Conservation (phyloP, 2,329 filamentous ascomycete species). For the Trichocomaceae sp. region DNA sequence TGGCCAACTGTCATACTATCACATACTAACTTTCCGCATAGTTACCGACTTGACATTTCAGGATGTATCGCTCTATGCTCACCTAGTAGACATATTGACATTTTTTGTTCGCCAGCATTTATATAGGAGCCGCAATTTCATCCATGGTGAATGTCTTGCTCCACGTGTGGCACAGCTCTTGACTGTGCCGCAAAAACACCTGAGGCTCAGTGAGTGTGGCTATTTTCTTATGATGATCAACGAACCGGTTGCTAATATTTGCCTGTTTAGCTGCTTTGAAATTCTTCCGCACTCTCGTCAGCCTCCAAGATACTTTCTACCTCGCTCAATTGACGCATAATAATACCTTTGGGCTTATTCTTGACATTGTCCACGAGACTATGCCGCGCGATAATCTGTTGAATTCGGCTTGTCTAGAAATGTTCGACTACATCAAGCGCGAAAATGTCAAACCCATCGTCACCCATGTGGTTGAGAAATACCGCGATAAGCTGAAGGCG, state of each 20-base stretch:
- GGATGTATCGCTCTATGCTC: constrained; percentile 82
- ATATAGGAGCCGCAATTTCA: constrained; percentile 79
- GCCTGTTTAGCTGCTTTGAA: constrained; percentile 66
- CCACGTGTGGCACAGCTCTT: constrained; percentile 77
- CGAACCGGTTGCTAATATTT: constrained; percentile 4
- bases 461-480: constrained; percentile 75
- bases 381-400: constrained; percentile 90
- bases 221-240: neutral
- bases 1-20: neutral
- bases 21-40: constrained; percentile 22
- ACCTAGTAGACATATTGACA: constrained; percentile 85
- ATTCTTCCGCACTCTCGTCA: constrained; percentile 82
- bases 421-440: constrained; percentile 84
- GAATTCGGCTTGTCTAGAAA: constrained; percentile 86
- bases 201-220: constrained; percentile 67
- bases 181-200: constrained; percentile 76
- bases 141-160: constrained; percentile 70
- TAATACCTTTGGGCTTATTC: constrained; percentile 72
- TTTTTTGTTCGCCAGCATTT: constrained; percentile 90
- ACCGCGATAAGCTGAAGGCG: constrained; percentile 66
- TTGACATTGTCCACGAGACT: constrained; percentile 75
- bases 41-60: constrained; percentile 69
- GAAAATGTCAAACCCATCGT: constrained; percentile 76
- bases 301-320: constrained; percentile 85
- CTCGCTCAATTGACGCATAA: constrained; percentile 76